phyloP scores from a whole-genome alignment of 2,329 filamentous ascomycete species.

The Orbilia ellipsospora region DNA sequence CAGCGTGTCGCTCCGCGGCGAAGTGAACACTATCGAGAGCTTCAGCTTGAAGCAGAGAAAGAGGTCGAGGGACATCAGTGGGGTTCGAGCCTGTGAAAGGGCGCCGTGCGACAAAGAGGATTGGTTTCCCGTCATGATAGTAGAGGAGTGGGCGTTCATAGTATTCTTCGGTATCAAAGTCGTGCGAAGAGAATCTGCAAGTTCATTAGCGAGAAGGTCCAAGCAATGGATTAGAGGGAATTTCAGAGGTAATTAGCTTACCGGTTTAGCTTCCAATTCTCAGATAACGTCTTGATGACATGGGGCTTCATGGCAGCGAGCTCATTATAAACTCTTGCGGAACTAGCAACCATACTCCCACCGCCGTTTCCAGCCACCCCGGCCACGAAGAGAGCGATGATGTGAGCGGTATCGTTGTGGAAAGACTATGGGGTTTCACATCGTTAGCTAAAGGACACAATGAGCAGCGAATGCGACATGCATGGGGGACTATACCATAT shows the following conservation, averaged over 20 bases:
- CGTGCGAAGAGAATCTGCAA: conserved; percentile 41
- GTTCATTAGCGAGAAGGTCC: conserved; percentile 5
- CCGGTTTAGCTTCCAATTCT: conserved; percentile 66
- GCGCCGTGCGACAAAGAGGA: conserved; percentile 72
- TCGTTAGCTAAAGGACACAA: conserved; percentile 12
- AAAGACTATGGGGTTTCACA: conserved; percentile 24
- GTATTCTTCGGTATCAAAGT: conserved; percentile 57
- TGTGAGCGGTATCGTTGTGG: conserved; percentile 69
- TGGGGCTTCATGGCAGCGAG: conserved; percentile 68
- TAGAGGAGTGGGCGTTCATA: conserved; percentile 68
- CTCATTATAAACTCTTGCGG: conserved; percentile 69
- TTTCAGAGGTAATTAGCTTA: conserved; percentile 57
- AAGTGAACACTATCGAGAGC: conserved; percentile 66
- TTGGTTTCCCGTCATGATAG: conserved; percentile 68
- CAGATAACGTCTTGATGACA: conserved; percentile 66
- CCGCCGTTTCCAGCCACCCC: conserved; percentile 66
- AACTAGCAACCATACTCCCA: conserved; percentile 67
- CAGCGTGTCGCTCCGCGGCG: conserved; percentile 62
- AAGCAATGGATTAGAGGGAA: not conserved
- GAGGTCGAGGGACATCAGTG: conserved; percentile 68
- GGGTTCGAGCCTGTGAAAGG: conserved; percentile 70
- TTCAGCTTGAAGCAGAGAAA: conserved; percentile 65
- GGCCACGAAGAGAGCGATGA: conserved; percentile 67
- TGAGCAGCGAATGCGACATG: not conserved
- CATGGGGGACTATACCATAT: conserved; percentile 34